A percentile compares a stretch with the other conserved stretches of the same genome.
Conservation (phyloP, 2,329 filamentous ascomycete genomes). For the Neonectria punicea region DNA sequence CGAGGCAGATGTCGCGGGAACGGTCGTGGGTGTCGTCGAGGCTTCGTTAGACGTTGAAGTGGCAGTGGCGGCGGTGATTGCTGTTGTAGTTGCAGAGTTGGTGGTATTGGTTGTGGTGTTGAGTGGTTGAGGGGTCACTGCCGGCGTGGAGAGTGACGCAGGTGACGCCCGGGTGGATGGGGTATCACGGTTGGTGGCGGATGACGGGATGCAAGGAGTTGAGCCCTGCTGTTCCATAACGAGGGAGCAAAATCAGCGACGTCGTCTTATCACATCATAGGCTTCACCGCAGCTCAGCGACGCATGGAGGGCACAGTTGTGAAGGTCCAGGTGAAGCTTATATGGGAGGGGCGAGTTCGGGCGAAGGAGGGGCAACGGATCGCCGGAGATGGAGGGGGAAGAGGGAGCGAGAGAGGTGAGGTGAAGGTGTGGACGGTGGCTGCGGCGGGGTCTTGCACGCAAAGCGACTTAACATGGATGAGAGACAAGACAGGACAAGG, state of each 20-base stretch:
- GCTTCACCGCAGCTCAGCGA: conserved; percentile 37
- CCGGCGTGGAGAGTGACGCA: conserved; percentile 33
- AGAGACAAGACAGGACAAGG: neutral
- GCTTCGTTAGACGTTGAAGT: conserved; percentile 10
- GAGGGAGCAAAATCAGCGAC: conserved; percentile 47
- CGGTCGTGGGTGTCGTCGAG: conserved; percentile 32
- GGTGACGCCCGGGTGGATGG: conserved; percentile 38
- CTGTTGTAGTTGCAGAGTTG: neutral
- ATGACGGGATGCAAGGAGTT: conserved; percentile 42
- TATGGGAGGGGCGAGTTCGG: conserved; percentile 39
- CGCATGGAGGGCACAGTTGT: conserved; percentile 34
- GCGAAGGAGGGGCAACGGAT: conserved; percentile 41
- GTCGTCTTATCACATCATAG: conserved; percentile 42
- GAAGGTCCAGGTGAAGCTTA: conserved; percentile 37
- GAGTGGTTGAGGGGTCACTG: conserved; percentile 34
- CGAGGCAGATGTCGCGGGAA: conserved; percentile 3
- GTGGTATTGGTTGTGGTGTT: conserved; percentile 26
- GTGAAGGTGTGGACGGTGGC: conserved; percentile 26
- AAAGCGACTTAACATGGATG: neutral
- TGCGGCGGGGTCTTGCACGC: conserved; percentile 26
- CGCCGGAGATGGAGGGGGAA: conserved; percentile 39
- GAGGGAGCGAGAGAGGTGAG: conserved; percentile 33
- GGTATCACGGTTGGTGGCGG: conserved; percentile 44
- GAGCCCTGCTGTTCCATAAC: conserved; percentile 63
- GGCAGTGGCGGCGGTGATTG: conserved; percentile 19